A percentile compares a stretch with the other conserved stretches of the same genome.
Conservation (phyloP, 352 stramenopile genomes). For the Aphanomyces cochlioides region DNA sequence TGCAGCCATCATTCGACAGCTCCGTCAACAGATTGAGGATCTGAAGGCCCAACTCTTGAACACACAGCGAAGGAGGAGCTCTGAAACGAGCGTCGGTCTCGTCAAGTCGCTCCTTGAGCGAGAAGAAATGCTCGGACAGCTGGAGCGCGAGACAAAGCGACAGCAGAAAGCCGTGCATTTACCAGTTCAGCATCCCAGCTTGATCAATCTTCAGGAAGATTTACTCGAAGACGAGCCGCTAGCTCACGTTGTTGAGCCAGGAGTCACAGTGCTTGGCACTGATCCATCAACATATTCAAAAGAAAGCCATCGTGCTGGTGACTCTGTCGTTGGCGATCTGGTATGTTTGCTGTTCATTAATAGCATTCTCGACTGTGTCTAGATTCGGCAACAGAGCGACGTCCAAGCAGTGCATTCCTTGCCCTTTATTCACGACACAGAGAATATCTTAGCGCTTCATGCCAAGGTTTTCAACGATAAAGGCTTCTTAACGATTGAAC, state of each 20-base stretch:
- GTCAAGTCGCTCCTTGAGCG: constrained; percentile 44
- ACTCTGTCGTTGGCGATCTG: not conserved
- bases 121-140: constrained; percentile 46
- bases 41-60: constrained; percentile 44
- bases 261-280: constrained; percentile 47
- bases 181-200: constrained; percentile 41
- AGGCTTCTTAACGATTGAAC: constrained; percentile 22
- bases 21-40: constrained; percentile 67
- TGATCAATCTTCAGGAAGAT: constrained; percentile 45
- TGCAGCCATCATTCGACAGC: constrained; percentile 64
- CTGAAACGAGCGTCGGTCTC: constrained; percentile 36
- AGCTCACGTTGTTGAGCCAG: constrained; percentile 45
- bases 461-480: constrained; percentile 28
- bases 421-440: constrained; percentile 7
- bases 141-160: constrained; percentile 50
- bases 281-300: constrained; percentile 23
- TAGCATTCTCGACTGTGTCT: not conserved
- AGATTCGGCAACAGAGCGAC: not conserved
- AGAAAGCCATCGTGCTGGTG: not conserved
- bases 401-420: constrained; percentile 7
- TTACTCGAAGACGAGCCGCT: constrained; percentile 37
- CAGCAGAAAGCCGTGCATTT: constrained; percentile 39
- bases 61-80: constrained; percentile 37
- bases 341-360: not conserved
- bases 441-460: constrained; percentile 9